These are phyloP conservation scores for Xylariaceae sp. DNA, from an alignment of 2,329 filamentous ascomycete genomes.

Conservation along the genomic window DNA sequence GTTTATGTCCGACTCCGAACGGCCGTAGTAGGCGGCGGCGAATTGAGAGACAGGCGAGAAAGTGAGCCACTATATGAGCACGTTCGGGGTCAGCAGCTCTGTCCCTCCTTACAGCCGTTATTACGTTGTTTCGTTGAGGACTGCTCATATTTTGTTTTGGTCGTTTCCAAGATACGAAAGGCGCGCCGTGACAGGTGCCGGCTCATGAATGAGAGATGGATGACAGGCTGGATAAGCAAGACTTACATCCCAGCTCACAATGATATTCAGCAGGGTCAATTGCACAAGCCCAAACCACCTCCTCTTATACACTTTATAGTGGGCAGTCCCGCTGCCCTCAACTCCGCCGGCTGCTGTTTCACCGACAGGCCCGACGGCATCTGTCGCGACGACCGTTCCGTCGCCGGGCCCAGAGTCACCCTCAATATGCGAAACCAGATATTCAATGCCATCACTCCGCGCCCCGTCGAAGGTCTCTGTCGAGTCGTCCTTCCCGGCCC, in stretches of 20 bases:
- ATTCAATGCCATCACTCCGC: constrained; percentile 20
- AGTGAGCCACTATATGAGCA: constrained; percentile 70
- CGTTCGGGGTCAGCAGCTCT: constrained; percentile 3
- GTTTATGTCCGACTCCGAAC: constrained; percentile 74
- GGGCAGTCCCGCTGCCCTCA: constrained; percentile 15
- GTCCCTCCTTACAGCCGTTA: neutral
- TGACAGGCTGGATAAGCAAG: neutral
- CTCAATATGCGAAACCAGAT: constrained; percentile 21
- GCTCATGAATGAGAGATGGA: too few relatives aligned
- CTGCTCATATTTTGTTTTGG: neutral
- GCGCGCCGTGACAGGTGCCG: neutral
- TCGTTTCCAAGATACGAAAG: neutral
- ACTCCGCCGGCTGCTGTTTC: constrained; percentile 16
- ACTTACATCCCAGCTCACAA: constrained; percentile 94
- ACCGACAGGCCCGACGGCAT: constrained; percentile 14
- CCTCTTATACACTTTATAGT: constrained; percentile 61
- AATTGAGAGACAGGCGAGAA: constrained; percentile 78
- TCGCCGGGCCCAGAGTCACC: constrained; percentile 13
- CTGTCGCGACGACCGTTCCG: constrained; percentile 3
- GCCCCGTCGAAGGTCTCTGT: neutral
- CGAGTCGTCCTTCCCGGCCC: neutral
- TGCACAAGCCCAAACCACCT: constrained; percentile 85
- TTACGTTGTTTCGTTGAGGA: neutral
- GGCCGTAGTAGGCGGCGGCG: constrained; percentile 69
- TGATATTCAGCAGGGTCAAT: constrained; percentile 81